phyloP scores from a whole-genome alignment of 257 asterid species.

The Fraxinus cuspidata region DNA sequence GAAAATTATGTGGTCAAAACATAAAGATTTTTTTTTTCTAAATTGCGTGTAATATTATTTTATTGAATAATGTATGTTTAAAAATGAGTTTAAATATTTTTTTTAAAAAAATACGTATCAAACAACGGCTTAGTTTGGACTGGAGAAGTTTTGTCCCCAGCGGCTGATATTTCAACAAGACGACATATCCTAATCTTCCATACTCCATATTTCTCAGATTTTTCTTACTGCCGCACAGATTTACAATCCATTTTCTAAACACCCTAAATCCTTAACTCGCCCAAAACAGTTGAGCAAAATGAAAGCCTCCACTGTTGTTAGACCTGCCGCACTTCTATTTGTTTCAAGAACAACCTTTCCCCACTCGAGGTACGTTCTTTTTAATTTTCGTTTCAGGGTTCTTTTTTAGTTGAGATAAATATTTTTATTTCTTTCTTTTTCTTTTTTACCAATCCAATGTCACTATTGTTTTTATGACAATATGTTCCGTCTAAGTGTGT shows the following conservation, averaged over 20 bases:
- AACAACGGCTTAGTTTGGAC: too few relatives aligned
- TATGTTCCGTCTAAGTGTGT: not conserved
- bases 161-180: slow-evolving; percentile 11
- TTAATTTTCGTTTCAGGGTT: not conserved
- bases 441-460: not conserved
- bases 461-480: not conserved
- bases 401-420: not conserved
- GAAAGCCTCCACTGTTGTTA: slow-evolving; percentile 27
- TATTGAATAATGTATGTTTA: too few relatives aligned
- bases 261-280: not conserved
- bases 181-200: slow-evolving; percentile 26
- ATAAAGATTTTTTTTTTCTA: too few relatives aligned
- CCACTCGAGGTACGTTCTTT: slow-evolving; percentile 35
- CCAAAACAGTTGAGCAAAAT: not conserved
- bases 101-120: too few relatives aligned
- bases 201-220: not conserved
- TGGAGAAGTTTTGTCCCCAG: not conserved
- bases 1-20: too few relatives aligned
- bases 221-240: not conserved
- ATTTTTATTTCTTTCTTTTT: slow-evolving; percentile 4
- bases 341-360: slow-evolving; percentile 29
- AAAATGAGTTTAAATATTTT: too few relatives aligned
- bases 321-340: slow-evolving; percentile 27
- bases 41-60: too few relatives aligned
- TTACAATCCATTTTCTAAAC: slow-evolving; percentile 6